Base-by-base conservation (phyloP, 1,139 yeast species). In the Candida sanyaensis region DNA sequence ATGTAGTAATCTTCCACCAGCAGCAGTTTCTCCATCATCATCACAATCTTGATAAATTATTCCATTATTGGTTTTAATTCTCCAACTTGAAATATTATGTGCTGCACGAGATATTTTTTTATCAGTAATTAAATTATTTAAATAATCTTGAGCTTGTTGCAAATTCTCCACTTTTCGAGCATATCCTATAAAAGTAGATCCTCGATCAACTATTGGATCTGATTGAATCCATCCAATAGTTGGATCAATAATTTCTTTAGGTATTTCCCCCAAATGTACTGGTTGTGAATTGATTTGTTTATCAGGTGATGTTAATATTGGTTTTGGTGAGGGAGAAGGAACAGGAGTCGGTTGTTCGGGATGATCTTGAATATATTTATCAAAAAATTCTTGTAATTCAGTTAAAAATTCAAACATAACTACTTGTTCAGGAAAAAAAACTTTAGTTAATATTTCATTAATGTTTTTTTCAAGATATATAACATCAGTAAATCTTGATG, bases 11-110 rank as follows among this genome's bases (percentile, higher is more conserved):
- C 97, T 71, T 5, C 95, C 84, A 5, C 99, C 99, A 0, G 99
- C 97, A 0, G 98, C 99, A 0, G 96, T 79, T 62, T 93, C 99
- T 4, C 99, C 99, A 62, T 93, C 99, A 62, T 95, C 99, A 59
- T 93, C 98, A 60, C 88, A 90, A 60, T 93, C 98, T 58, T 88
- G 93, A 49, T 75, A 78, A 41, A 78, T 75, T 0, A 83, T 77
- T 0, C 83, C 85, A 30, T 77, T 71, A 0, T 64, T 66, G 26
- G 78, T 71, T 51, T 75, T 75, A 2, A 92, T 86, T 53, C 98
- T 71, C 86, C 93, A 92, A 0, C 96, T 92, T 26, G 84, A 81
- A 81, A 93, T 92, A 54, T 87, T 85, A 65, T 93, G 98, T 0
- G 81, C 65, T 0, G 97, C 86, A 52, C 79, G 77, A 7, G 83